phyloP scores from a whole-genome alignment of 768 basidiomycete species.

The Lactarius sp. region DNA sequence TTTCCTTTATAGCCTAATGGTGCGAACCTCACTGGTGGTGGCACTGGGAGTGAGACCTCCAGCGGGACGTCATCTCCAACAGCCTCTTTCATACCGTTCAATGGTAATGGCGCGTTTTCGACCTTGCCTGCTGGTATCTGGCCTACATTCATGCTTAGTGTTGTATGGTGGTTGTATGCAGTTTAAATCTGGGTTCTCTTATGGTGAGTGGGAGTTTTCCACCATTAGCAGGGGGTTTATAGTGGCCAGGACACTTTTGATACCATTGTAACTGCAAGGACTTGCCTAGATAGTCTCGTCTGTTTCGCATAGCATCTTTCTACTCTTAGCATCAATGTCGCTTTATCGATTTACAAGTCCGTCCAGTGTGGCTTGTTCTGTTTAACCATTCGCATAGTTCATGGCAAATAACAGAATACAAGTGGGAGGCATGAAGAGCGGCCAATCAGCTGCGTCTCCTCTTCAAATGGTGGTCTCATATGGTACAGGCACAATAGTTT shows the following conservation, averaged over 20 bases:
- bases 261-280: neutral
- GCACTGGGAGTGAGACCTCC: constrained; percentile 51
- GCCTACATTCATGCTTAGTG: constrained; percentile 10
- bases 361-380: neutral
- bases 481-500: constrained; percentile 87
- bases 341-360: neutral
- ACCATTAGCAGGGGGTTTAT: neutral
- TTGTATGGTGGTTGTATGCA: constrained; percentile 1
- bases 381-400: constrained; percentile 6
- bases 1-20: constrained; percentile 50
- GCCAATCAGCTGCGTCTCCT: neutral
- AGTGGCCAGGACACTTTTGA: neutral
- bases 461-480: constrained; percentile 96
- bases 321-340: neutral
- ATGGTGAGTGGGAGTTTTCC: neutral
- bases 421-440: constrained; percentile 1
- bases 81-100: constrained; percentile 19
- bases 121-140: constrained; percentile 13
- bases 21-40: constrained; percentile 61
- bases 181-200: neutral
- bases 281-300: neutral
- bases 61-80: constrained; percentile 6
- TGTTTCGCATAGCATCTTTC: neutral
- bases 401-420: constrained; percentile 14
- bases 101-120: constrained; percentile 20